Evolutionary conservation across 2,329 filamentous ascomycete species (phyloP).

Genomic region (Chaetomium strumarium): DNA sequence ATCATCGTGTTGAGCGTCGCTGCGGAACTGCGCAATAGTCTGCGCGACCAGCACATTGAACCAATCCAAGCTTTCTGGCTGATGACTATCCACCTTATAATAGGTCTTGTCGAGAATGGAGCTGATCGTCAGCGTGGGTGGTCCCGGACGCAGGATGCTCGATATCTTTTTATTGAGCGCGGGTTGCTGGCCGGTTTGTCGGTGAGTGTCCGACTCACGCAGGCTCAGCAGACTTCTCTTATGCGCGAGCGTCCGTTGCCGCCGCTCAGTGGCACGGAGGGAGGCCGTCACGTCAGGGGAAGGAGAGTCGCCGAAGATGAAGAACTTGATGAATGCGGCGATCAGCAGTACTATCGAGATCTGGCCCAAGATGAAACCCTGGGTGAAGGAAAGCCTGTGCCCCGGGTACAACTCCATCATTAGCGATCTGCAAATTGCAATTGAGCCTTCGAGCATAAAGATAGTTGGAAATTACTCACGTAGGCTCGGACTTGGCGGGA

Average conservation of each 20-base stretch:
- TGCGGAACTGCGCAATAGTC: slow-evolving; percentile 90
- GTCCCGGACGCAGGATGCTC: slow-evolving; percentile 60
- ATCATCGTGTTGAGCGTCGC: slow-evolving; percentile 86
- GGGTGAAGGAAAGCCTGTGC: slow-evolving; percentile 76
- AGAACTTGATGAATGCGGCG: slow-evolving; percentile 97
- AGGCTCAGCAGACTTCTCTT: slow-evolving; percentile 65
- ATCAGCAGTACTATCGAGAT: slow-evolving; percentile 86
- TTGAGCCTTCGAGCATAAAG: background rate
- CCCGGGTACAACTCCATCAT: background rate
- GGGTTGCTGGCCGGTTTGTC: slow-evolving; percentile 27
- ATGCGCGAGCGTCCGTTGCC: slow-evolving; percentile 68
- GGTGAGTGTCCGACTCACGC: slow-evolving; percentile 40
- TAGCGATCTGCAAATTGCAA: slow-evolving; percentile 1
- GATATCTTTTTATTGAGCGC: slow-evolving; percentile 59
- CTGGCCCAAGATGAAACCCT: slow-evolving; percentile 89
- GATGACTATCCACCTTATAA: slow-evolving; percentile 92
- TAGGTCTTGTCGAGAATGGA: slow-evolving; percentile 96
- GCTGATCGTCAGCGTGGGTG: slow-evolving; percentile 76
- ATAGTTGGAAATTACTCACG: slow-evolving; percentile 33
- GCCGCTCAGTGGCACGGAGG: slow-evolving; percentile 66
- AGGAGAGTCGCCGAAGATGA: slow-evolving; percentile 94
- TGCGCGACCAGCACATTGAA: slow-evolving; percentile 97
- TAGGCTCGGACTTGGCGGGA: slow-evolving; percentile 39
- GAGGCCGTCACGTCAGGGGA: slow-evolving; percentile 75
- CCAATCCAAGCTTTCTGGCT: slow-evolving; percentile 96